Conservation (phyloP, 805 yeast genomes). For the Tetrapisispora taiwanensis region DNA sequence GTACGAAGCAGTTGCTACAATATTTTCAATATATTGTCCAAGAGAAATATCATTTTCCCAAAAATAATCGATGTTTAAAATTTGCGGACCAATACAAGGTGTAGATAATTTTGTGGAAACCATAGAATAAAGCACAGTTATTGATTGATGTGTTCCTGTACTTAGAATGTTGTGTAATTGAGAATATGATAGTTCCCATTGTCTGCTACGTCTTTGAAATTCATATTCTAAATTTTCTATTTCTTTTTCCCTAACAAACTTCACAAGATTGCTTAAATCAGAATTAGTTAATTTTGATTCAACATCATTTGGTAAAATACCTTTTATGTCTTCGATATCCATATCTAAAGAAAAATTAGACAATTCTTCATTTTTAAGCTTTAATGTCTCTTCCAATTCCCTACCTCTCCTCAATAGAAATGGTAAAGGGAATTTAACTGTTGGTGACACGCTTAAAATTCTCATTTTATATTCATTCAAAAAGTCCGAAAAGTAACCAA, state of each 20-base stretch:
- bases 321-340: slow-evolving; percentile 14
- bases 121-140: slow-evolving; percentile 69
- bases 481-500: slow-evolving; percentile 32
- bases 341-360: slow-evolving; percentile 8
- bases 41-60: slow-evolving; percentile 84
- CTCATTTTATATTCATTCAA: slow-evolving; percentile 36
- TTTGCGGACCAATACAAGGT: slow-evolving; percentile 86
- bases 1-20: slow-evolving; percentile 54
- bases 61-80: slow-evolving; percentile 76
- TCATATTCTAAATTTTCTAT: slow-evolving; percentile 25
- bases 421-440: slow-evolving; percentile 67
- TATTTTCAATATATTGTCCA: slow-evolving; percentile 80
- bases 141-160: slow-evolving; percentile 66
- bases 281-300: slow-evolving; percentile 25
- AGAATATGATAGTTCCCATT: slow-evolving; percentile 56
- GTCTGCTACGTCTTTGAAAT: slow-evolving; percentile 34
- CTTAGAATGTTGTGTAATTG: slow-evolving; percentile 50
- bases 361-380: slow-evolving; percentile 18
- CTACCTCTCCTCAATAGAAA: slow-evolving; percentile 46
- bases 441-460: slow-evolving; percentile 73
- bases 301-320: slow-evolving; percentile 9
- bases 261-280: slow-evolving; percentile 27
- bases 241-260: slow-evolving; percentile 26
- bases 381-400: slow-evolving; percentile 36
- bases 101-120: slow-evolving; percentile 77